These are phyloP conservation scores for Debaryomyces sp. DNA, from an alignment of 1,139 yeast species.

Conservation along the genomic window DNA sequence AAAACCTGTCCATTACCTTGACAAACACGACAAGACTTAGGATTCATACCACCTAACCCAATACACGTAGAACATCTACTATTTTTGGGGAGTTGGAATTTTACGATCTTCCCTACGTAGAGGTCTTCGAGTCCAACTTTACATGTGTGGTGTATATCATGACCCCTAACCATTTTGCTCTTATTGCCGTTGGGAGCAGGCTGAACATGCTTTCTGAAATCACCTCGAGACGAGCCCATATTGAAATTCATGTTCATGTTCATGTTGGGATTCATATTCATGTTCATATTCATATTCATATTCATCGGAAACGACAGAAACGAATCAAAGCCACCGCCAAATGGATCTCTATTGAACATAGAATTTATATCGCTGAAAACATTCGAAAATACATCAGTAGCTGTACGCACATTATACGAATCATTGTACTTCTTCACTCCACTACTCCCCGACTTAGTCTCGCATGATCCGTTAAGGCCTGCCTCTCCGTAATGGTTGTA, in stretches of 20 bases:
- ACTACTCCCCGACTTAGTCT: constrained; percentile 10
- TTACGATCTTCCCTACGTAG: constrained; percentile 42
- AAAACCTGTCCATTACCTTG: constrained; percentile 42
- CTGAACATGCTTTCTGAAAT: constrained; percentile 23
- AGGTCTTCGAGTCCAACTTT: constrained; percentile 39
- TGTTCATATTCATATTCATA: constrained; percentile 10
- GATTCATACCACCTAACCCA: constrained; percentile 43
- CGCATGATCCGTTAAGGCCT: constrained; percentile 38
- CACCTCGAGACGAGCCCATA: neutral
- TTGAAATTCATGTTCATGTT: constrained; percentile 9
- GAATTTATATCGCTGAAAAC: constrained; percentile 42
- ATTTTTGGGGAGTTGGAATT: constrained; percentile 42
- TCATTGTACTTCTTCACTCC: constrained; percentile 10
- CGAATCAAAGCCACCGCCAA: constrained; percentile 12
- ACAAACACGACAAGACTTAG: constrained; percentile 37
- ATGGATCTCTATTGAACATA: constrained; percentile 27
- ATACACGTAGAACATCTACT: constrained; percentile 36
- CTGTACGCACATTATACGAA: constrained; percentile 13
- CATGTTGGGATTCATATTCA: constrained; percentile 15
- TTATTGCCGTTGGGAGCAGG: constrained; percentile 20
- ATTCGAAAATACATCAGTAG: constrained; percentile 40
- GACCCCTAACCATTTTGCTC: constrained; percentile 25
- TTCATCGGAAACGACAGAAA: constrained; percentile 12
- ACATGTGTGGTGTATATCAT: constrained; percentile 46
- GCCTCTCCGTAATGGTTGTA: constrained; percentile 45